Evolutionary conservation across 2,329 filamentous ascomycete species (phyloP).

Genomic region (Aspergillus vadensis): DNA sequence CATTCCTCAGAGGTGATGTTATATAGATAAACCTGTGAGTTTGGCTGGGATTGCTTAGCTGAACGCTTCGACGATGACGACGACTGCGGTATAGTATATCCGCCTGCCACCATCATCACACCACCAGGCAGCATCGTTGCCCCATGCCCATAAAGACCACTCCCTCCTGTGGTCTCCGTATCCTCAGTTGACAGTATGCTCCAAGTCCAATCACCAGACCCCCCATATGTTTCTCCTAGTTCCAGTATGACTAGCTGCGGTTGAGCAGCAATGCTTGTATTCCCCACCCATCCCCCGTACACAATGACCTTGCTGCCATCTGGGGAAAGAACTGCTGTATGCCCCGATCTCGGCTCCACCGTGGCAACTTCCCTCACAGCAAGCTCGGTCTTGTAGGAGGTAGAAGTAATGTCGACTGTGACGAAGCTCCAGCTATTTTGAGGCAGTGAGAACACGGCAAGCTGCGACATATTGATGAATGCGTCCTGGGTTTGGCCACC

Average conservation of each 20-base stretch:
- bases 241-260: constrained; percentile 80
- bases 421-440: constrained; percentile 86
- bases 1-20: constrained; percentile 64
- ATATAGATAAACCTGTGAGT: constrained; percentile 57
- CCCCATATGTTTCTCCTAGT: constrained; percentile 72
- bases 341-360: constrained; percentile 82
- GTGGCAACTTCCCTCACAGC: constrained; percentile 50
- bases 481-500: constrained; percentile 81
- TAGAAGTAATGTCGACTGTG: constrained; percentile 55
- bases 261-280: constrained; percentile 71
- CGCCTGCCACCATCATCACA: constrained; percentile 63
- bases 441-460: constrained; percentile 83
- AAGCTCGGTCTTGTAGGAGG: constrained; percentile 56
- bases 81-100: constrained; percentile 53
- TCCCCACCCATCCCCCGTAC: constrained; percentile 90
- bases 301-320: constrained; percentile 79
- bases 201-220: constrained; percentile 49
- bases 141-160: constrained; percentile 63
- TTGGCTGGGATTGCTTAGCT: constrained; percentile 33
- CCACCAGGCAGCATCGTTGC: constrained; percentile 62
- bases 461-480: constrained; percentile 92
- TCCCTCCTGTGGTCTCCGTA: constrained; percentile 43
- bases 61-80: constrained; percentile 42
- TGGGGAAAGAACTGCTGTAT: constrained; percentile 77
- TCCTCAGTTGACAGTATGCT: constrained; percentile 41